These are phyloP conservation scores for Quercus suber DNA, from an alignment of 306 rosid species.

Conservation along the genomic window DNA sequence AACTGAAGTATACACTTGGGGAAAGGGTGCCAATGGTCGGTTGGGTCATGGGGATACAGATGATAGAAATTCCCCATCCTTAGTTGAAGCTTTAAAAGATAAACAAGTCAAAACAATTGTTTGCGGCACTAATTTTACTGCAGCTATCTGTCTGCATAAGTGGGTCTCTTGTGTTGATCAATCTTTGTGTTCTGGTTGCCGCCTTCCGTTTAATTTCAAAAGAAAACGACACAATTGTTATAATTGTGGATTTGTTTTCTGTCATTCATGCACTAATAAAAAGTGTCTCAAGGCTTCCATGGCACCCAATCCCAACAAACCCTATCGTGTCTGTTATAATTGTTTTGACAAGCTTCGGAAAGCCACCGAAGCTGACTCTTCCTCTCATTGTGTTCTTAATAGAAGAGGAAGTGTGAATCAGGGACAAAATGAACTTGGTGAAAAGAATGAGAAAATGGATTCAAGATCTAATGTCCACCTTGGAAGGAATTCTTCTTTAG, in stretches of 20 bases:
- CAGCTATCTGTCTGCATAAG: slow-evolving; percentile 96
- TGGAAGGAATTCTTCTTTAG: slow-evolving; percentile 67
- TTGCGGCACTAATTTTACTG: slow-evolving; percentile 91
- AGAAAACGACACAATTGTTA: slow-evolving; percentile 98
- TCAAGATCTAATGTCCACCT: slow-evolving; percentile 72
- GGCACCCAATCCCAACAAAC: slow-evolving; percentile 99
- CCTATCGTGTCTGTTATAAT: slow-evolving; percentile 94
- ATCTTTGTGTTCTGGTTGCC: slow-evolving; percentile 99
- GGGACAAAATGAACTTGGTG: slow-evolving; percentile 62
- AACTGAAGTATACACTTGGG: slow-evolving; percentile 98
- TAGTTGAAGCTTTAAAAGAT: slow-evolving; percentile 92
- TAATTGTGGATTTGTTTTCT: slow-evolving; percentile 94
- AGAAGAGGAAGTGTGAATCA: slow-evolving; percentile 88
- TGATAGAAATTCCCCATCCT: slow-evolving; percentile 72
- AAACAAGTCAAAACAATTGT: slow-evolving; percentile 94
- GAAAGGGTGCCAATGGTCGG: slow-evolving; percentile 97
- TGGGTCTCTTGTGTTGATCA: slow-evolving; percentile 99
- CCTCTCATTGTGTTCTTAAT: slow-evolving; percentile 75
- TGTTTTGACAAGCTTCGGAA: slow-evolving; percentile 83
- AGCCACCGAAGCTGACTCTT: slow-evolving; percentile 64
- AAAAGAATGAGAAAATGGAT: slow-evolving; percentile 80
- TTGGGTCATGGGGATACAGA: slow-evolving; percentile 95
- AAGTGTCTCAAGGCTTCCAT: slow-evolving; percentile 93
- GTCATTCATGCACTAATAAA: slow-evolving; percentile 98
- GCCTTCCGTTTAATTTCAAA: slow-evolving; percentile 88